Conservation (phyloP, 768 basidiomycete species). For the Trametes meyenii region DNA sequence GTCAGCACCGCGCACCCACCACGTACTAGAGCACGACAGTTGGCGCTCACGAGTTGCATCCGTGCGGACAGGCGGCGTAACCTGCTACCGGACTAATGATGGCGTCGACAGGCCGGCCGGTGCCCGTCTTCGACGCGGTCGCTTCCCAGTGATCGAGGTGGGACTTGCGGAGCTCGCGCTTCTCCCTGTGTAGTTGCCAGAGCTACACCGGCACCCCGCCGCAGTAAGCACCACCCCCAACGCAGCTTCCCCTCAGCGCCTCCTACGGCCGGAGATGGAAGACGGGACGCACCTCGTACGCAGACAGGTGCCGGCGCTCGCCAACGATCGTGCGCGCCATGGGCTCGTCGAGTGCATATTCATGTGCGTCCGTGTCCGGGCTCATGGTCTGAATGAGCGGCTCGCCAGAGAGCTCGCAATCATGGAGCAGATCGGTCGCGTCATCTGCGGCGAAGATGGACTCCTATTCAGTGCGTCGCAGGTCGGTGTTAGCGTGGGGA, state of each 20-base stretch:
- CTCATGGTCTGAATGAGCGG: constrained; percentile 44
- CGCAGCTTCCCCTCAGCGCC: neutral
- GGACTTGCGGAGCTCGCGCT: constrained; percentile 44
- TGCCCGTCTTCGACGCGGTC: constrained; percentile 45
- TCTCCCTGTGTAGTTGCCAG: constrained; percentile 50
- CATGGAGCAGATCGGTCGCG: constrained; percentile 40
- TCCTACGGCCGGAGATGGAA: no score
- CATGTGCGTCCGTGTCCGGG: constrained; percentile 36
- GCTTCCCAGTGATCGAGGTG: constrained; percentile 54
- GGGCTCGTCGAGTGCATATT: constrained; percentile 47
- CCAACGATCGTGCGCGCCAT: constrained; percentile 50
- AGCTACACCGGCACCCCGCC: constrained; percentile 31
- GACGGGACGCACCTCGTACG: constrained; percentile 29
- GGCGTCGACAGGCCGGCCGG: constrained; percentile 54
- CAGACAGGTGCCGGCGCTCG: constrained; percentile 27
- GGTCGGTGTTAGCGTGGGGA: neutral
- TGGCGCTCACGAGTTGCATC: constrained; percentile 41
- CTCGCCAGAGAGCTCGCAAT: constrained; percentile 46
- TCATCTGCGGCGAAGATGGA: constrained; percentile 45
- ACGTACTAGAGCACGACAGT: constrained; percentile 1
- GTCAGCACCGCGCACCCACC: constrained; percentile 20
- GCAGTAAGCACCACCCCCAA: neutral
- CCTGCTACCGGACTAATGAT: constrained; percentile 50
- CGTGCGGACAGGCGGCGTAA: constrained; percentile 49
- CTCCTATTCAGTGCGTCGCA: constrained; percentile 29